These are phyloP conservation scores for Cornus kousa DNA, from an alignment of 148 eudicot species.

Conservation along the genomic window DNA sequence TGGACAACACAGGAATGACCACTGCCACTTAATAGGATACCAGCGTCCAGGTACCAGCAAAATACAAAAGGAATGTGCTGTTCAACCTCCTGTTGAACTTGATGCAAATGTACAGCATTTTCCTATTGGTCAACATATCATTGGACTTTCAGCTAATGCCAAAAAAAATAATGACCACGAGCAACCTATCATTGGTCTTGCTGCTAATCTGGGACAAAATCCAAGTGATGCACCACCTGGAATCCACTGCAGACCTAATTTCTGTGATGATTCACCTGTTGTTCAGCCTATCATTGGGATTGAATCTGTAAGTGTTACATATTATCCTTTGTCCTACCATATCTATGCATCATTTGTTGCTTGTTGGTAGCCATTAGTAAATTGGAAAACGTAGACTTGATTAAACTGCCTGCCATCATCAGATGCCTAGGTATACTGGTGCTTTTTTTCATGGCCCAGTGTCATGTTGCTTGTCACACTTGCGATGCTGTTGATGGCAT, in stretches of 20 bases:
- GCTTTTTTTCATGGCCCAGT: neutral
- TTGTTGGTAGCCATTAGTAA: neutral
- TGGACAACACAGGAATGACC: slow-evolving; percentile 52
- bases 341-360: neutral
- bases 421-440: neutral
- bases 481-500: neutral
- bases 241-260: slow-evolving; percentile 15
- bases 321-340: neutral
- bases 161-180: slow-evolving; percentile 3
- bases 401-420: neutral
- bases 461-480: neutral
- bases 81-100: slow-evolving; percentile 28
- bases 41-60: slow-evolving; percentile 32
- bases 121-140: slow-evolving; percentile 20
- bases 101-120: slow-evolving; percentile 28
- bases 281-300: slow-evolving; percentile 32
- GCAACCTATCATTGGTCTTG: slow-evolving; percentile 21
- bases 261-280: slow-evolving; percentile 23
- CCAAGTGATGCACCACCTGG: slow-evolving; percentile 19
- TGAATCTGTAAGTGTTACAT: slow-evolving; percentile 45
- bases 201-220: slow-evolving; percentile 27
- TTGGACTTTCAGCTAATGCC: slow-evolving; percentile 17
- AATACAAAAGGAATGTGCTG: slow-evolving; percentile 10
- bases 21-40: slow-evolving; percentile 73
- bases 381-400: neutral